These are phyloP conservation scores for Nectriaceae sp. DNA, from an alignment of 2,329 filamentous ascomycete genomes.

Conservation along the genomic window DNA sequence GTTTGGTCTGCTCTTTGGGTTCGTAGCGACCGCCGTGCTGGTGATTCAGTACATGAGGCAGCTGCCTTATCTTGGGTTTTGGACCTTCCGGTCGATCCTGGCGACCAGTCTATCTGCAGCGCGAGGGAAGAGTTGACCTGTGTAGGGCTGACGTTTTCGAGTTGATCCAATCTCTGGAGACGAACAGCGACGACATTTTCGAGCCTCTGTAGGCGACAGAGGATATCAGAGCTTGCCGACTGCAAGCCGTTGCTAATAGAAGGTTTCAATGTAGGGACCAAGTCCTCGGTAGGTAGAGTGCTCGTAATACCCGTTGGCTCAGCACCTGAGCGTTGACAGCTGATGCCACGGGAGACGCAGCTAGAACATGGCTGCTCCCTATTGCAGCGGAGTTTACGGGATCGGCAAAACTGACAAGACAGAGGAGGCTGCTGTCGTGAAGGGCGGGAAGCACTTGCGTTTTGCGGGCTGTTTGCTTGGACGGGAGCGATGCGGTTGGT, in stretches of 20 bases:
- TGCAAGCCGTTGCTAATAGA: background rate
- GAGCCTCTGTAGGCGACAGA: background rate
- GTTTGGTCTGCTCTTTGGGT: background rate
- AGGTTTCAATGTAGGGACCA: too few relatives aligned
- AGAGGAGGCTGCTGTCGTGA: background rate
- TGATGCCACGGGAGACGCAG: background rate
- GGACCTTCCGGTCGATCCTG: background rate
- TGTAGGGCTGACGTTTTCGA: background rate
- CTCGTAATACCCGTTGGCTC: background rate
- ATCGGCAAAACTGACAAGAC: background rate
- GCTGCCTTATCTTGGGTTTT: background rate
- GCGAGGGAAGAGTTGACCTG: too few relatives aligned
- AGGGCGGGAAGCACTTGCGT: background rate
- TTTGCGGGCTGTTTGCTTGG: background rate
- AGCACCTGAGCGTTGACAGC: background rate
- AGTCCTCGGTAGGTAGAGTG: background rate
- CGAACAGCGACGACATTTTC: background rate
- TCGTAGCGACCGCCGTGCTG: background rate
- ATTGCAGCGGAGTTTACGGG: background rate
- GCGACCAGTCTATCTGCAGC: background rate
- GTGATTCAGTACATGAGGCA: background rate
- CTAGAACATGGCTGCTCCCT: background rate
- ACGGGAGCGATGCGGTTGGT: background rate
- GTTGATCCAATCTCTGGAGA: background rate
- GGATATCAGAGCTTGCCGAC: background rate